Evolutionary conservation across 2,329 filamentous ascomycete genomes (phyloP).

Genomic region (Madurella fahalii): DNA sequence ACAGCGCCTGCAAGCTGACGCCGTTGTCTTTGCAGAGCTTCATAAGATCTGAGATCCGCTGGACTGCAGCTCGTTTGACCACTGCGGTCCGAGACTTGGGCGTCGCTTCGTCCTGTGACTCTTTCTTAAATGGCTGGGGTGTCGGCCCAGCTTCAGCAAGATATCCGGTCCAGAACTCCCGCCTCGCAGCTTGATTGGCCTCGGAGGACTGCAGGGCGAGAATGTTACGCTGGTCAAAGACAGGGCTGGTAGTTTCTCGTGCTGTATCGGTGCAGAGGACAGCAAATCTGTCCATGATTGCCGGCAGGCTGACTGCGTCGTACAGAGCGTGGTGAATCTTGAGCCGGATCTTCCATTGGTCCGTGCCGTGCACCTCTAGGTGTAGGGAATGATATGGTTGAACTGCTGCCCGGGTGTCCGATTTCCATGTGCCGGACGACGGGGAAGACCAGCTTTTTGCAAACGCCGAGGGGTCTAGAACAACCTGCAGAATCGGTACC

Average conservation of each 20-base stretch:
- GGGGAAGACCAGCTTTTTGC: neutral
- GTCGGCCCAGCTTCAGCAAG: conserved; percentile 28
- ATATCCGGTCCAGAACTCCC: conserved; percentile 43
- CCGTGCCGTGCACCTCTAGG: conserved; percentile 14
- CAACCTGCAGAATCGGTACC: conserved; percentile 60
- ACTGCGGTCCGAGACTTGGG: conserved; percentile 28
- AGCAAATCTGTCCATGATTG: conserved; percentile 48
- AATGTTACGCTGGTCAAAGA: conserved; percentile 27
- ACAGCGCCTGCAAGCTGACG: conserved; percentile 66
- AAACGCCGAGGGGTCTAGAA: conserved; percentile 40
- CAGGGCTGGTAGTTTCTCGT: neutral
- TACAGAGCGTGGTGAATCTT: conserved; percentile 84
- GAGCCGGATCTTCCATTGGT: conserved; percentile 42
- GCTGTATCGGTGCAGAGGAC: conserved; percentile 18
- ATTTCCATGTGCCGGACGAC: neutral
- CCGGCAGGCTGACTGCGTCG: conserved; percentile 73
- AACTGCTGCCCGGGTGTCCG: conserved; percentile 13
- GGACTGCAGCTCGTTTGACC: conserved; percentile 46
- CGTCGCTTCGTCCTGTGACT: neutral
- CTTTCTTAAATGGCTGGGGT: conserved; percentile 19
- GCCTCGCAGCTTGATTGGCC: conserved; percentile 13
- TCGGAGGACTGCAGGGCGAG: conserved; percentile 13
- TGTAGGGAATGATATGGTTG: conserved; percentile 23
- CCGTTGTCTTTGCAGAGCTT: conserved; percentile 42
- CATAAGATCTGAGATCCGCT: conserved; percentile 39